A percentile compares a stretch with the other conserved stretches of the same genome.
phyloP scores from a whole-genome alignment of 805 yeast species.

The Candida sithepensis region DNA sequence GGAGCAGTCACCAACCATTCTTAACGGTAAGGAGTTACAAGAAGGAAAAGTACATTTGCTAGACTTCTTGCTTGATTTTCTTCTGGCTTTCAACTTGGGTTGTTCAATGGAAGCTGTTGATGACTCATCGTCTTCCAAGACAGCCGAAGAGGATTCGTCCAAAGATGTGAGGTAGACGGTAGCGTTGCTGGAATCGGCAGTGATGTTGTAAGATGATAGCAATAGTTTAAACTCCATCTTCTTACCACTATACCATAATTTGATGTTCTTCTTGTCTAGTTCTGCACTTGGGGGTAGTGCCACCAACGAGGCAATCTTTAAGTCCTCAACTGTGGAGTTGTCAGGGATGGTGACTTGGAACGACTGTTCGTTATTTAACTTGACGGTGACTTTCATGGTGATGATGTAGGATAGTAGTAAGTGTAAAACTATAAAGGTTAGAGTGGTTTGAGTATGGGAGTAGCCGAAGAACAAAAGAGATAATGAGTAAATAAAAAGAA shows the following conservation, averaged over 20 bases:
- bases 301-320: constrained; percentile 43
- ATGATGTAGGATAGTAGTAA: constrained; percentile 3
- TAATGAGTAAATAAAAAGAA: not conserved
- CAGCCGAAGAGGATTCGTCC: constrained; percentile 19
- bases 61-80: constrained; percentile 38
- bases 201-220: constrained; percentile 28
- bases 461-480: not conserved
- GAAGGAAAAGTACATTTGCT: constrained; percentile 46
- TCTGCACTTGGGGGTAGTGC: constrained; percentile 29
- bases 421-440: no score
- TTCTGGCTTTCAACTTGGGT: constrained; percentile 24
- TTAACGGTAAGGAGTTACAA: constrained; percentile 63
- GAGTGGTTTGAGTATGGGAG: no score
- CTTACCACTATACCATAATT: constrained; percentile 33
- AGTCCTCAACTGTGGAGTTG: constrained; percentile 49
- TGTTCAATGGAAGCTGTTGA: constrained; percentile 7
- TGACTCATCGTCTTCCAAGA: constrained; percentile 16
- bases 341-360: constrained; percentile 48
- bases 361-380: constrained; percentile 29
- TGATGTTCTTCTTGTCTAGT: constrained; percentile 13
- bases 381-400: constrained; percentile 46
- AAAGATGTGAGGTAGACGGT: constrained; percentile 29
- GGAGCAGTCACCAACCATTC: constrained; percentile 78
- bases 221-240: constrained; percentile 27
- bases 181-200: constrained; percentile 20